Evolutionary conservation across 2,329 filamentous ascomycete species (phyloP), one percentile per base, ranked within the genome.

Genomic region (Cryphonectria carpinicola): DNA sequence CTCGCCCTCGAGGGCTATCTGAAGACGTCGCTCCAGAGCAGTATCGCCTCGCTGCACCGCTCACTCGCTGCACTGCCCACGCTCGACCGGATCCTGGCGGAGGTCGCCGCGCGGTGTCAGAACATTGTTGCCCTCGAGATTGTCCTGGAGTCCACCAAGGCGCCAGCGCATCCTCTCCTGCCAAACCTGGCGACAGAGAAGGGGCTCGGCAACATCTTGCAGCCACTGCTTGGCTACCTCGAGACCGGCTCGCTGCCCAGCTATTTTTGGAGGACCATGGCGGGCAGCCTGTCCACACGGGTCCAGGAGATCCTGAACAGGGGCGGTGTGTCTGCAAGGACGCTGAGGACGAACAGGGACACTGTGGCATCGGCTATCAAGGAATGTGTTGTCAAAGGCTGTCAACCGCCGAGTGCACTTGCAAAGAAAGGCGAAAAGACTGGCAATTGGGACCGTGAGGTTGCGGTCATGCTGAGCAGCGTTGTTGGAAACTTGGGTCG

Each of bases 241-340:
- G 96, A 98, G 80, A 97, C 94, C 0, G 89, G 93, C 0, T 96
- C 93, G 1, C 84, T 99, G 22, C 90, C 94, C 1, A 95, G 93
- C 0, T 97, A 95, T 79, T 99, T 97, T 82, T 99, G 96, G 94
- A 88, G 96, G 67, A 93, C 92, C 11, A 87, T 98, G 76, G 96
- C 96, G 0, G 89, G 92, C 0, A 91, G 89, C 69, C 85, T 98
- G 71, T 89, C 92, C 4, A 84, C 90, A 0, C 88, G 93, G 32
- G 94, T 97, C 0, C 91, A 94, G 79, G 95, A 98, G 74, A 93
- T 98, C 61, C 81, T 97, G 70, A 89, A 87, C 72, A 88, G 93
- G 70, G 95, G 95, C 2, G 95, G 96, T 0, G 92, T 95, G 0
- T 92, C 93, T 39, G 94, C 93, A 5, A 87, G 96, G 70, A 95